phyloP scores from a whole-genome alignment of 805 yeast genomes.

The Yarrowia hollandica region DNA sequence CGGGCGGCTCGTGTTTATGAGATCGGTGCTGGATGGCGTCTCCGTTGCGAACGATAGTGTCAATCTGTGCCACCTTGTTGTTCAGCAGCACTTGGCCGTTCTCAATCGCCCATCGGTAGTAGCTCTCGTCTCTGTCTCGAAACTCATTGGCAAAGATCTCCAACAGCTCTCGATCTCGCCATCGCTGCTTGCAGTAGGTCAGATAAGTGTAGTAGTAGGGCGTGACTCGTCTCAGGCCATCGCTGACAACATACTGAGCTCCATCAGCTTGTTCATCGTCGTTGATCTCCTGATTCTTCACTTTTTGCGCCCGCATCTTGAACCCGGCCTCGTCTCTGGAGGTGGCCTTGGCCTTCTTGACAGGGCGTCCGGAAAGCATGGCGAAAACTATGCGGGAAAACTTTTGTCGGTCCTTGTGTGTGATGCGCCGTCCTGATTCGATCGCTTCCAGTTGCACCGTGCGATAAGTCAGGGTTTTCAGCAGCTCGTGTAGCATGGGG shows the following conservation, averaged over 20 bases:
- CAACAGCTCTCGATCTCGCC: constrained; percentile 80
- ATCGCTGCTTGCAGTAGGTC: constrained; percentile 86
- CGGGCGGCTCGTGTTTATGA: constrained; percentile 93
- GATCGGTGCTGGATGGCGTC: constrained; percentile 78
- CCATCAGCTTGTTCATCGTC: constrained; percentile 23
- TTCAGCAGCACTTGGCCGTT: constrained; percentile 79
- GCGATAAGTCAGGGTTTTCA: constrained; percentile 3
- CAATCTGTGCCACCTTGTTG: constrained; percentile 59
- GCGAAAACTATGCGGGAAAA: neutral
- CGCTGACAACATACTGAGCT: neutral
- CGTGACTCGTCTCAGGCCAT: constrained; percentile 60
- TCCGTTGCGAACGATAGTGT: constrained; percentile 73
- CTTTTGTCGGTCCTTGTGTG: neutral
- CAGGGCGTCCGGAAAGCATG: neutral
- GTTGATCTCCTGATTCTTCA: constrained; percentile 4
- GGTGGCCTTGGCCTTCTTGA: neutral
- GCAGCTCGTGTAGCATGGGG: constrained; percentile 1
- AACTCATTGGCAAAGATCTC: constrained; percentile 86
- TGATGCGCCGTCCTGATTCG: neutral
- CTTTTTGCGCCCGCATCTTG: neutral
- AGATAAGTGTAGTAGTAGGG: constrained; percentile 89
- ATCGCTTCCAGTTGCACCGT: neutral
- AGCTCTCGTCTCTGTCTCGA: constrained; percentile 68
- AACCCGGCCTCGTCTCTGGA: constrained; percentile 19
- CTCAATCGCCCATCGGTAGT: constrained; percentile 64